Percentiles rank a stretch among this genome's conserved stretches.
Conservation (phyloP, 176 grass and related monocot species). For the Zea luxurians region DNA sequence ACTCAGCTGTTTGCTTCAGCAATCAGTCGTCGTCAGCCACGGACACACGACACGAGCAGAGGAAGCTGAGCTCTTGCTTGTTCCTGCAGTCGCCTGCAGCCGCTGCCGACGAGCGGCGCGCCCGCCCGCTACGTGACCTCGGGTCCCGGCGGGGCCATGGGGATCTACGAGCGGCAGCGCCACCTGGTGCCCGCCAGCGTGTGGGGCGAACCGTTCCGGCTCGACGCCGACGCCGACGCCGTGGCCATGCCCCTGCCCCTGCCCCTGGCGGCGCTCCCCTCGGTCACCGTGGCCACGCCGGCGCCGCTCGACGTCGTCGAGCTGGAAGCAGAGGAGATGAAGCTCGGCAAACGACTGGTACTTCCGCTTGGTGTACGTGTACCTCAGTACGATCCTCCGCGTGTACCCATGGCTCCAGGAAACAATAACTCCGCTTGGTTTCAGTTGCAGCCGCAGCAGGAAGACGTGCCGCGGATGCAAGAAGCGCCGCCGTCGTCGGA, state of each 20-base stretch:
- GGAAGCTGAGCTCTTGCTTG: background rate
- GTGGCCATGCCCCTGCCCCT: background rate
- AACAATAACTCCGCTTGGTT: no score
- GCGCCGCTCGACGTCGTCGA: background rate
- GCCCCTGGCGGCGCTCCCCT: background rate
- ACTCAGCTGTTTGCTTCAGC: background rate
- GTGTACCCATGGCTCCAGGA: background rate
- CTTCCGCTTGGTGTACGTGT: no score
- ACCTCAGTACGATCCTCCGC: background rate
- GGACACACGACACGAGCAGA: background rate
- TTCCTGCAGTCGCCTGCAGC: background rate
- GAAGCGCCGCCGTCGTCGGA: conserved; percentile 31
- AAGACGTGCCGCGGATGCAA: background rate
- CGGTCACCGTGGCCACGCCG: background rate
- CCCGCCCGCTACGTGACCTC: conserved; percentile 21
- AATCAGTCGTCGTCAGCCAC: background rate
- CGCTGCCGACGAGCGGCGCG: conserved; percentile 20
- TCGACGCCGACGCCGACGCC: background rate
- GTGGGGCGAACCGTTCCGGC: conserved; percentile 27
- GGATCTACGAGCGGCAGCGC: conserved; percentile 34
- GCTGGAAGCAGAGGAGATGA: background rate
- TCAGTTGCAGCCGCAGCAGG: background rate
- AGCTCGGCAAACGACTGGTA: conserved; percentile 2
- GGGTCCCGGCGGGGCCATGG: conserved; percentile 29
- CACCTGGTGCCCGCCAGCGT: background rate